Evolutionary conservation across 2,329 filamentous ascomycete genomes (phyloP), one percentile per base, ranked within the genome.

Genomic region (Periglandula ipomoeae): DNA sequence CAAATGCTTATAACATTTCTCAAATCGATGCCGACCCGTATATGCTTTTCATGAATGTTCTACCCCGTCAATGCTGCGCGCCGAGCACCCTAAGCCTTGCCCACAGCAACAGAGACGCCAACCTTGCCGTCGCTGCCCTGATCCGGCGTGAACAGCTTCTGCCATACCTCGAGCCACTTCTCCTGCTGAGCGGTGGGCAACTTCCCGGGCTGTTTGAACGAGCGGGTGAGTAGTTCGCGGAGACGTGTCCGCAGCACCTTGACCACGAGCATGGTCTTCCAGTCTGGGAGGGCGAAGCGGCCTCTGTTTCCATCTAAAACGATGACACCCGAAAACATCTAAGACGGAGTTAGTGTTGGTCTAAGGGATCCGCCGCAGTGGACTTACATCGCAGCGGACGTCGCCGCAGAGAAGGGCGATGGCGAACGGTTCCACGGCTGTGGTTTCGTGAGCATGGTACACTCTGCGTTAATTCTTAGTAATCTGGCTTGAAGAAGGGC

Each of bases 401-500:
- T 97, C 91, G 32, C 90, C 93, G 51, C 89, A 93, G 46, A 96
- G 76, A 24, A 98, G 70, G 15, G 86, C 82, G 56, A 96, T 79
- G 10, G 89, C 82, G 55, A 96, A 86, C 39, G 89, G 84, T 41
- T 95, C 85, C 1, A 85, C 82, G 1, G 84, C 80, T 10, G 84
- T 87, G 2, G 88, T 94, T 62, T 95, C 89, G 56, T 96, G 90
- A 1, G 93, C 93, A 55, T 95, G 94, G 56, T 91, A 88, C 58
- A 85, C 84, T 52, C 80, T 84, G 45, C 71, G 46, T n/a, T 6
- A 34, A 39, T 56, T 45, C 61, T 50, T 44, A 45, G 19, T 38
- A 46, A 10, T 5, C 11, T 22, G 13, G 15, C 19, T 19, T 6
- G 11, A 9, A 39, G 22, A 32, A 4, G 13, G 11, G 3, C n/a